Evolutionary conservation across 768 basidiomycete species (phyloP), one percentile per base, ranked within the genome.

Genomic region (Tulasnella sp.): DNA sequence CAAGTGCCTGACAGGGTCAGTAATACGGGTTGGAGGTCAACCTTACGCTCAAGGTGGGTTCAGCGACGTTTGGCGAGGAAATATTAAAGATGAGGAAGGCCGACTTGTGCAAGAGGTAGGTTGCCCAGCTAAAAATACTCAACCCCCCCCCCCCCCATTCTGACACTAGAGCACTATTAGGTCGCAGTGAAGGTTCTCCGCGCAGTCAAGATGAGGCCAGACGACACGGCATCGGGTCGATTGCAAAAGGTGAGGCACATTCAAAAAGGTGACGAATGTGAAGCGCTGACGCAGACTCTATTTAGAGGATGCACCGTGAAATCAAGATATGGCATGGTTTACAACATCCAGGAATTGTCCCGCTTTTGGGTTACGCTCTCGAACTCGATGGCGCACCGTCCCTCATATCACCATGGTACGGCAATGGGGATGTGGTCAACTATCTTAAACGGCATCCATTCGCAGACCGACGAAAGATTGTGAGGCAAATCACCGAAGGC

Each of bases 401-500:
- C 32, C 45, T 59, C 58, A n/a, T 59, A 3, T 59, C 58, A 15
- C 45, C 26, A 24, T 59, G 58, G 58, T 51, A 38, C 30, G 26
- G 34, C 11, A 49, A 59, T 19, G 58, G 58, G n/a, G 50, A 59
- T 47, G 50, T 59, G 8, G 10, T 59, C 19, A 41, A 24, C 9
- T 59, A 59, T 23, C 58, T 59, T n/a, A 4, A 19, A 5, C 15
- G 27, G 7, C 32, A 59, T 24, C 58, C 15, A 29, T 59, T 59
- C 50, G 58, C 58, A 19, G 58, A 59, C 23, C 47, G 58, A n/a
- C 26, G 50, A 47, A 59, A 51, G 42, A 26, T 59, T 23, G 58
- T 59, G 29, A 21, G 58, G 21, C 59, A 61, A 19, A 42, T 61
- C n/a, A 51, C 59, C 19, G 23, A 61, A 5, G 59, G 59, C 4